Conservation (phyloP, 257 asterid genomes). For the Solanum chmielewskii region DNA sequence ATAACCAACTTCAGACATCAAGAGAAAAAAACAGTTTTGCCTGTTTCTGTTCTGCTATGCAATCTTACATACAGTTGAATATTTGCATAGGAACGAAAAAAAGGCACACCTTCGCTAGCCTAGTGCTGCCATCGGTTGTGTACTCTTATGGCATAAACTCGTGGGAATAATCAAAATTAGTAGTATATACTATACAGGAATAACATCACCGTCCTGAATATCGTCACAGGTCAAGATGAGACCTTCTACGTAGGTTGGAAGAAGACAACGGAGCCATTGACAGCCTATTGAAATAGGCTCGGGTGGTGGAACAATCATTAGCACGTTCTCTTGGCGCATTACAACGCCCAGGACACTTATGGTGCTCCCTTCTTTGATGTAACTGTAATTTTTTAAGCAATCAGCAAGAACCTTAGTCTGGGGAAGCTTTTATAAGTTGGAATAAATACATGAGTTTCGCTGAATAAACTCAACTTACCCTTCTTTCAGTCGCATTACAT, state of each 20-base stretch:
- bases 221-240: conserved; percentile 47
- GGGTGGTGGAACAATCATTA: conserved; percentile 68
- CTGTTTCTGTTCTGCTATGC: neutral
- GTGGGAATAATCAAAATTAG: neutral
- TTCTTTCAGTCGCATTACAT: conserved; percentile 61
- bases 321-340: conserved; percentile 53
- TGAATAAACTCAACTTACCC: conserved; percentile 33
- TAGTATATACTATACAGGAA: conserved; percentile 41
- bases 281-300: conserved; percentile 70
- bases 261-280: conserved; percentile 57
- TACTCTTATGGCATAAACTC: neutral
- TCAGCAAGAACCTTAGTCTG: neutral
- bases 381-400: conserved; percentile 16
- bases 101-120: neutral
- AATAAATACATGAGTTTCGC: neutral
- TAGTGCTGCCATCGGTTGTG: neutral
- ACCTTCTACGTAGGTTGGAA: conserved; percentile 67
- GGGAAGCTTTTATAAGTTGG: neutral
- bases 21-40: neutral
- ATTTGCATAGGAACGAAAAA: neutral
- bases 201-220: conserved; percentile 37
- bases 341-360: conserved; percentile 74
- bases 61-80: neutral
- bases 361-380: conserved; percentile 72
- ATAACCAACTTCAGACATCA: neutral